Evolutionary conservation across 176 grass and related monocot species (phyloP).

Genomic region (Coix lacrymajobi): DNA sequence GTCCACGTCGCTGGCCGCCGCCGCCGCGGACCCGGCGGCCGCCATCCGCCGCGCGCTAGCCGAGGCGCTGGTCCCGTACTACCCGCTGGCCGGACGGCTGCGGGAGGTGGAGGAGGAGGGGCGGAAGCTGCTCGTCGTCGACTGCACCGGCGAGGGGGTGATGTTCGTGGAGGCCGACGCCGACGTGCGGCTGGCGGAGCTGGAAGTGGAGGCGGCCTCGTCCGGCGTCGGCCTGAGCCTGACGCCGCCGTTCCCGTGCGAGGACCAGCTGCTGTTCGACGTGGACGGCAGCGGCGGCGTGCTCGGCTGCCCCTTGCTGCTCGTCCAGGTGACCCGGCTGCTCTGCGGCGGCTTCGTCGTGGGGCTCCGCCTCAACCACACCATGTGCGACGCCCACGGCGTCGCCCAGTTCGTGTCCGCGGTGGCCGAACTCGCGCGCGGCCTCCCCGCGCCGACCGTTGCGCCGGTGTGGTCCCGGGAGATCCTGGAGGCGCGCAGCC

Average conservation of each 20-base stretch:
- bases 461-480: constrained; percentile 38
- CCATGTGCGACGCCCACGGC: constrained; percentile 43
- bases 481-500: constrained; percentile 28
- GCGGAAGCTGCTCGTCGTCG: constrained; percentile 46
- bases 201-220: background rate
- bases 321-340: constrained; percentile 55
- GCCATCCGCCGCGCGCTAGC: constrained; percentile 19
- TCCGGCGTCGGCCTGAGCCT: background rate
- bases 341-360: constrained; percentile 53
- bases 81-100: constrained; percentile 43
- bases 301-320: constrained; percentile 26
- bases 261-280: constrained; percentile 38
- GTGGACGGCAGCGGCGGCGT: background rate
- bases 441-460: background rate
- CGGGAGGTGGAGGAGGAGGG: constrained; percentile 22
- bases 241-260: constrained; percentile 33
- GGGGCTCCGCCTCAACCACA: constrained; percentile 39
- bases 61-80: constrained; percentile 45
- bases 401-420: constrained; percentile 31
- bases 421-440: constrained; percentile 28
- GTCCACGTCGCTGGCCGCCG: background rate
- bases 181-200: constrained; percentile 24
- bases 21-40: constrained; percentile 1
- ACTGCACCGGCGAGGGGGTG: constrained; percentile 45
- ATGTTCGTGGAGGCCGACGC: constrained; percentile 61